Conservation (phyloP, 1,284 basidiomycete genomes). For the Chondrostereum purpureum region DNA sequence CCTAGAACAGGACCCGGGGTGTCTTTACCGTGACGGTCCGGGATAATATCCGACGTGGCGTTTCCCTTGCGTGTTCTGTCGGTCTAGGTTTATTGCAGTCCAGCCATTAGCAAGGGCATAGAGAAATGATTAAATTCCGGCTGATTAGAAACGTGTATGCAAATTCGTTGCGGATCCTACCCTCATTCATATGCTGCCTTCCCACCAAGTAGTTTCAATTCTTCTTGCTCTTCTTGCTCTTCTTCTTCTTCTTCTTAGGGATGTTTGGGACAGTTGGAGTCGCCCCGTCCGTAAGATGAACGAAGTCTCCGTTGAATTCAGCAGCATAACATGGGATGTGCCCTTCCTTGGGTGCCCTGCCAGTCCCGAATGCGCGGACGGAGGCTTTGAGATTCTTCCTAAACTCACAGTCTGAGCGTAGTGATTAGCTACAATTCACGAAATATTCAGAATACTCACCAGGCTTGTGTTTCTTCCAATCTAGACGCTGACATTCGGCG, state of each 20-base stretch:
- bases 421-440: background rate
- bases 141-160: no score
- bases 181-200: no score
- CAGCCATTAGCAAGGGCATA: no score
- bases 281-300: background rate
- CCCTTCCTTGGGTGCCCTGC: background rate
- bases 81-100: no score
- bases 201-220: no score
- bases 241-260: background rate
- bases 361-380: background rate
- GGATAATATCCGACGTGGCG: no score
- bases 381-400: background rate
- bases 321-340: background rate
- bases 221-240: background rate
- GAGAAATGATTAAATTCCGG: no score
- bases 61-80: no score
- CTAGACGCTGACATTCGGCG: background rate
- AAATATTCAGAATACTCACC: background rate
- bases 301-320: background rate
- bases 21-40: no score
- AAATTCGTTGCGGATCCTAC: no score
- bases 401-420: background rate
- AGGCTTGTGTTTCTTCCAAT: background rate
- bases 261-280: background rate
- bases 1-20: no score